Percentiles rank a stretch among this genome's conserved stretches.
These are phyloP conservation scores for Clonostachys solani DNA, from an alignment of 2,329 filamentous ascomycete species.

Conservation along the genomic window DNA sequence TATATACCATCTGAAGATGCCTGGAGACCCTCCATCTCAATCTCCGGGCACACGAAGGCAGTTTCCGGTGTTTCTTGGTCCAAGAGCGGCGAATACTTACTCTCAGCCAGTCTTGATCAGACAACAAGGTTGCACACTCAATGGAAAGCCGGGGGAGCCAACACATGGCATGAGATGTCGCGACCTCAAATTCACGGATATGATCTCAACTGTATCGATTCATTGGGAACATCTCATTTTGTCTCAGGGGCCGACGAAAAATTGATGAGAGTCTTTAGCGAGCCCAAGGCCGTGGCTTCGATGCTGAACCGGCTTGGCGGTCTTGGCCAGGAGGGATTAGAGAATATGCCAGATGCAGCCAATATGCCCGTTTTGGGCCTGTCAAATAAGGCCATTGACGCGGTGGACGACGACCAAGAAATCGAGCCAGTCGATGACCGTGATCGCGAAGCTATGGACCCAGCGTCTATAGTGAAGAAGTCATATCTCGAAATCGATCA, in stretches of 20 bases:
- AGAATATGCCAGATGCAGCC: conserved; percentile 74
- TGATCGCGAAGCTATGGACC: conserved; percentile 50
- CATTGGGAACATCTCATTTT: conserved; percentile 69
- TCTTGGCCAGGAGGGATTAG: conserved; percentile 36
- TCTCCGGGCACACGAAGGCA: conserved; percentile 79
- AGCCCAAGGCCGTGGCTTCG: conserved; percentile 77
- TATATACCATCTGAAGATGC: conserved; percentile 54
- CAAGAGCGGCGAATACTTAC: conserved; percentile 72
- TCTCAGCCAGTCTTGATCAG: conserved; percentile 89
- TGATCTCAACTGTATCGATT: conserved; percentile 90
- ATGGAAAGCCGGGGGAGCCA: conserved; percentile 53
- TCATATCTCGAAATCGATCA: conserved; percentile 62
- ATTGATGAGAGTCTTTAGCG: conserved; percentile 89
- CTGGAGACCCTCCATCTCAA: conserved; percentile 74
- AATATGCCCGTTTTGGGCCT: conserved; percentile 93
- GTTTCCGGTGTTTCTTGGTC: conserved; percentile 85
- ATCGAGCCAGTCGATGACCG: conserved; percentile 37
- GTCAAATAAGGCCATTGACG: conserved; percentile 87
- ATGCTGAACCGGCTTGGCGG: conserved; percentile 67
- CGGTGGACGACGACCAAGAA: conserved; percentile 44
- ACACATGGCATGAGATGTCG: conserved; percentile 92
- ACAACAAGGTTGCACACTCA: conserved; percentile 83
- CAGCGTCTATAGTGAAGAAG: conserved; percentile 50
- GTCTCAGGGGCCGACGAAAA: conserved; percentile 97
- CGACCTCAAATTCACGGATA: conserved; percentile 97